phyloP scores from a whole-genome alignment of 164 flowering plant species.

The Piper betle region DNA sequence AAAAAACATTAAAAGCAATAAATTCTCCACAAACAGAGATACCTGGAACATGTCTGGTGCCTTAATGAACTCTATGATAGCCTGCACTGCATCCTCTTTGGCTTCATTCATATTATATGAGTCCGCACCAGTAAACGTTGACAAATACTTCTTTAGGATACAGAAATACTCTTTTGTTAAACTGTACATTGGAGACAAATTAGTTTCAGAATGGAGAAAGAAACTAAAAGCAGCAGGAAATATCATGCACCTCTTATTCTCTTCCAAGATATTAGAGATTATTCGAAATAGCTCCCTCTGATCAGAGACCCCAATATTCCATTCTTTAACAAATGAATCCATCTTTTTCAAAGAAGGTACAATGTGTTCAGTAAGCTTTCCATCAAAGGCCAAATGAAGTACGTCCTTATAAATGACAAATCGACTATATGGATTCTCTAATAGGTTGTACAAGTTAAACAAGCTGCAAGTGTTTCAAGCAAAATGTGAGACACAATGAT shows the following conservation, averaged over 20 bases:
- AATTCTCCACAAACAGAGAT: constrained; percentile 1
- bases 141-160: constrained; percentile 75
- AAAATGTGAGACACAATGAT: constrained; percentile 5
- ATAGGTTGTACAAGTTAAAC: constrained; percentile 81
- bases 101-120: constrained; percentile 53
- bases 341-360: constrained; percentile 73
- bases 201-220: neutral
- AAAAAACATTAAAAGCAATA: no score
- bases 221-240: neutral
- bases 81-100: constrained; percentile 77
- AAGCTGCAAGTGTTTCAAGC: constrained; percentile 34
- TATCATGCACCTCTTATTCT: constrained; percentile 54
- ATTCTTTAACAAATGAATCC: constrained; percentile 77
- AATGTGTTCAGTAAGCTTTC: constrained; percentile 67
- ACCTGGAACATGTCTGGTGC: constrained; percentile 91
- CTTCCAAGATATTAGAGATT: constrained; percentile 60
- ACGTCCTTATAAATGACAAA: constrained; percentile 76
- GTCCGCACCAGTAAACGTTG: constrained; percentile 82
- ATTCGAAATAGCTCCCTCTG: constrained; percentile 70
- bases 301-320: constrained; percentile 68
- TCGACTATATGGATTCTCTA: constrained; percentile 67
- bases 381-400: constrained; percentile 58
- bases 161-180: constrained; percentile 59
- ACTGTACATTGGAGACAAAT: constrained; percentile 27
- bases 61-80: constrained; percentile 81